Base-by-base conservation (phyloP, 129 eudicot species). In the Artemisia argyi region DNA sequence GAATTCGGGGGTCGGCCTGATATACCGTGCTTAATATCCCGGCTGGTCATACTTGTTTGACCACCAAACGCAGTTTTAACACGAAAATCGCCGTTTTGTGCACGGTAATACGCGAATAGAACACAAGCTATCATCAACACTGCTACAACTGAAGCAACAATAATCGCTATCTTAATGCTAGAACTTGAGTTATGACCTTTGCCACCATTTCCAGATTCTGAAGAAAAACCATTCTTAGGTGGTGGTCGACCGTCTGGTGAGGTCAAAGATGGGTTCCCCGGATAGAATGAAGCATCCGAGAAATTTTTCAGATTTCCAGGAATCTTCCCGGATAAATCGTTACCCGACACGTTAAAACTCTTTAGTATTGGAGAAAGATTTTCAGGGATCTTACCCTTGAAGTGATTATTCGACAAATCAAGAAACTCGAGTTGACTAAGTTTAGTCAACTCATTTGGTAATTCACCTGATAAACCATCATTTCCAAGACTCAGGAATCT, bases 111-210 rank as follows among this genome's bases (percentile, higher is more conserved):
- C 42, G 90, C 91, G 54, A 88, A 73, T 20, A 87, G 78, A 65
- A 91, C 88, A 75, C 88, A 83, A 20, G 91, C 94, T 72, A 95
- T 81, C 97, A 95, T 86, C 55, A 85, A 60, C 15, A 84, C 87
- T 61, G 99, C 97, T 74, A 87, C 96, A 76, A 91, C 86, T 15
- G 87, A 90, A 46, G 91, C 94, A 79, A 88, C 88, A 65, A 95
- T 88, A 16, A 90, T 86, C 7, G 96, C 99, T 48, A 95, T 75
- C 75, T 69, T 82, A 66, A 83, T 78, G 69, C 66, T 91, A 48
- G 94, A 75, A 75, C 81, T 90, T 48, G 91, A 86, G 63, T 74
- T 32, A 26, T 81, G 92, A 50, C 59, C 66, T 66, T 76, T 67
- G 13, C 58, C 74, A 3, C 48, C 49, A 16, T 55, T 67, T 17